These are phyloP conservation scores for Lonicera japonica DNA, from an alignment of 129 eudicot genomes.

Conservation along the genomic window DNA sequence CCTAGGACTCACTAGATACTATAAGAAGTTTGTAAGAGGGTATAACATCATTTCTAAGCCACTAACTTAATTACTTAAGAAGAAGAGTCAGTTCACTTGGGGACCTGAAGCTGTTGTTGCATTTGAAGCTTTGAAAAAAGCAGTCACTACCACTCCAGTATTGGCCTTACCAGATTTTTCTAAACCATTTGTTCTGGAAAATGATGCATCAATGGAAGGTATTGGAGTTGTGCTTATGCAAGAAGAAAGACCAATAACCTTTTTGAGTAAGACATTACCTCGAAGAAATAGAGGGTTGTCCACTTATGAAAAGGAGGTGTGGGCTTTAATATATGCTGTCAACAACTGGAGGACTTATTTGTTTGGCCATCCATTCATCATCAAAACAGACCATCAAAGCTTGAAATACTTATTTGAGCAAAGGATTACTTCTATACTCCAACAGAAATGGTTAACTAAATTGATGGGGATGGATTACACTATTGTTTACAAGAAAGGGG, in stretches of 20 bases:
- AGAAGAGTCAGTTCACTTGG: background rate
- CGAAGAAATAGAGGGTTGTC: background rate
- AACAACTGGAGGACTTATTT: no score
- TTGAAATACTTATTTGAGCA: background rate
- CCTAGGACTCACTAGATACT: background rate
- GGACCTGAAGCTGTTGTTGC: background rate
- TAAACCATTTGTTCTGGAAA: background rate
- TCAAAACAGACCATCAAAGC: background rate
- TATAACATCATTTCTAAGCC: background rate
- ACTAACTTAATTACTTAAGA: background rate
- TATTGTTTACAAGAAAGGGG: background rate
- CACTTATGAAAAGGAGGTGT: no score
- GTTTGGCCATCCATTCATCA: background rate
- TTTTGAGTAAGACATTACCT: background rate
- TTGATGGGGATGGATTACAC: background rate
- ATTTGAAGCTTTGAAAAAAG: background rate
- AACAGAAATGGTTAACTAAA: background rate
- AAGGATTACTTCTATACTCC: background rate
- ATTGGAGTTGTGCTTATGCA: background rate
- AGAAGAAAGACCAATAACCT: background rate
- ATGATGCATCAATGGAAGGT: background rate
- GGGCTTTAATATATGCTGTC: no score
- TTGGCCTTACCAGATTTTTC: background rate
- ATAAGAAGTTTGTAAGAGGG: background rate
- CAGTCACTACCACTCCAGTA: background rate